Conservation (phyloP, 2,329 filamentous ascomycete species). For the Fusarium oligoseptatum region DNA sequence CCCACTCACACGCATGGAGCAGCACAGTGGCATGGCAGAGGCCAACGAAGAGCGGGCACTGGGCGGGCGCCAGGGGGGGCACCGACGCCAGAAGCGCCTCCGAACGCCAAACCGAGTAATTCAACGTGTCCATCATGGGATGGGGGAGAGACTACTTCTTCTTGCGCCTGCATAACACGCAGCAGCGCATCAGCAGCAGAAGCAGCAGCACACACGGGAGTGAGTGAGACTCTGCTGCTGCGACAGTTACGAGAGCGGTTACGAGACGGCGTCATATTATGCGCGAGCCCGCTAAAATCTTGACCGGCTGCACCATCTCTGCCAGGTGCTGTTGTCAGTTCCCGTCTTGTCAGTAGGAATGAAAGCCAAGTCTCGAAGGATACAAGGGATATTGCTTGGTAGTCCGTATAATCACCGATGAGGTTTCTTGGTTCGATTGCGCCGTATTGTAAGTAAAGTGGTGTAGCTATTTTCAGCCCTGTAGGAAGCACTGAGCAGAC, state of each 20-base stretch:
- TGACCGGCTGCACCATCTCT: conserved; percentile 39
- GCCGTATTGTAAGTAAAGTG: background rate
- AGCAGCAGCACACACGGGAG: background rate
- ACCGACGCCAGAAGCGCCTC: conserved; percentile 27
- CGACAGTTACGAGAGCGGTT: conserved; percentile 2
- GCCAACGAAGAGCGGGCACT: conserved; percentile 28
- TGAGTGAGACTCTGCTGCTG: conserved; percentile 2
- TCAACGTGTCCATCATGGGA: conserved; percentile 26
- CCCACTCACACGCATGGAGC: conserved; percentile 6
- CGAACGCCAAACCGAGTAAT: conserved; percentile 29
- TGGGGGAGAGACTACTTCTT: background rate
- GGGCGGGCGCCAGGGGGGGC: conserved; percentile 30
- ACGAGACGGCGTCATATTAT: conserved; percentile 25
- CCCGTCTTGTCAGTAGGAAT: conserved; percentile 3
- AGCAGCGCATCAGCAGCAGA: background rate
- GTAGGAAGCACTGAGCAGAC: conserved; percentile 24
- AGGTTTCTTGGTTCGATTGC: background rate
- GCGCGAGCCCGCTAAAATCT: conserved; percentile 33
- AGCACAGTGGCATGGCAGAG: conserved; percentile 3
- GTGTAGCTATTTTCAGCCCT: conserved; percentile 40
- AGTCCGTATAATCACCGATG: conserved; percentile 2
- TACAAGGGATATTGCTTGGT: background rate
- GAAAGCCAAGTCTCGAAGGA: conserved; percentile 27
- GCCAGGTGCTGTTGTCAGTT: conserved; percentile 34
- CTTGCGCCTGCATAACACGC: conserved; percentile 3